phyloP scores from a whole-genome alignment of 805 yeast genomes.

The Candida xiaguanensis region DNA sequence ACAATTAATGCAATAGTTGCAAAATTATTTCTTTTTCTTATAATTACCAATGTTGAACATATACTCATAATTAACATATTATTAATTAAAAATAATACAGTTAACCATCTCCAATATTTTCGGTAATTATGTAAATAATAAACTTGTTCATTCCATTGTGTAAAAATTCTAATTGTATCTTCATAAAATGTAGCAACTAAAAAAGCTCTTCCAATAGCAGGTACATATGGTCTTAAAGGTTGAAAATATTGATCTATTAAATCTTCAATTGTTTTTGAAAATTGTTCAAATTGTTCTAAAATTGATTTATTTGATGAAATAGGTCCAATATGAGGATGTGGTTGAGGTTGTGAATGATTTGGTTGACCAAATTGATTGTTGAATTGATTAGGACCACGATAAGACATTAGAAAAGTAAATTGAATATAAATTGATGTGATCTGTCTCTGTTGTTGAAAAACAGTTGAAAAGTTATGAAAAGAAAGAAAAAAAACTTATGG shows the following conservation, averaged over 20 bases:
- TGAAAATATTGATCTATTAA: slow-evolving; percentile 46
- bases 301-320: slow-evolving; percentile 25
- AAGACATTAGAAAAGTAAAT: slow-evolving; percentile 31
- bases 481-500: neutral
- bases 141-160: slow-evolving; percentile 92
- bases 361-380: slow-evolving; percentile 30
- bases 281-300: slow-evolving; percentile 44
- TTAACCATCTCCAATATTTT: slow-evolving; percentile 72
- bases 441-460: neutral
- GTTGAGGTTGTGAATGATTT: slow-evolving; percentile 10
- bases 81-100: slow-evolving; percentile 60
- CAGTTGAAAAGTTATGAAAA: neutral
- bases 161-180: slow-evolving; percentile 75
- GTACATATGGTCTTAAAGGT: slow-evolving; percentile 69
- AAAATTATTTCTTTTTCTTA: slow-evolving; percentile 61
- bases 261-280: slow-evolving; percentile 54
- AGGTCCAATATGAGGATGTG: slow-evolving; percentile 26
- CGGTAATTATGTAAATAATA: slow-evolving; percentile 78
- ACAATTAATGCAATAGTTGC: slow-evolving; percentile 68
- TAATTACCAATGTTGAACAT: slow-evolving; percentile 69
- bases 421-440: neutral
- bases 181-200: slow-evolving; percentile 93
- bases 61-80: slow-evolving; percentile 68
- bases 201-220: slow-evolving; percentile 81
- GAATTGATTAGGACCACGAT: slow-evolving; percentile 43